phyloP scores from a whole-genome alignment of 441 rosid species.

The Caryocar brasiliense region DNA sequence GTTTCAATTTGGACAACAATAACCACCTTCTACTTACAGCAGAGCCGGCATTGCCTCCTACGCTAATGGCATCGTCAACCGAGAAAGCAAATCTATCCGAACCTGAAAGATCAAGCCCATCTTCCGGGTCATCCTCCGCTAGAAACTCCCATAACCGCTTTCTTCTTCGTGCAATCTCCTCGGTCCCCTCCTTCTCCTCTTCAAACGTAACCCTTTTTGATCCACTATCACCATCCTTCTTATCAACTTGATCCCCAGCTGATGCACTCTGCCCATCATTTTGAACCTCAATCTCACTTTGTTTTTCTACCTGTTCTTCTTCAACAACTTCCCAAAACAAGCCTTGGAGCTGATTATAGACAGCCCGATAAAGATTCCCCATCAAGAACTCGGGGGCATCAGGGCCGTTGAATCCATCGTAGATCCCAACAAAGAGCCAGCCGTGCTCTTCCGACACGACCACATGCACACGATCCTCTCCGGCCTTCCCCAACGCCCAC shows the following conservation, averaged over 20 bases:
- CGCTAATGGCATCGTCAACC: slow-evolving; percentile 70
- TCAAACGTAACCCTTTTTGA: slow-evolving; percentile 49
- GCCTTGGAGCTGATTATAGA: slow-evolving; percentile 71
- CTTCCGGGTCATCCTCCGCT: slow-evolving; percentile 69
- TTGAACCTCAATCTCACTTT: slow-evolving; percentile 9
- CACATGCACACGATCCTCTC: slow-evolving; percentile 92
- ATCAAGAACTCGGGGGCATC: slow-evolving; percentile 94
- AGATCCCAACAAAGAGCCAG: slow-evolving; percentile 91
- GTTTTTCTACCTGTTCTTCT: too few relatives aligned
- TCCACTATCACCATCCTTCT: slow-evolving; percentile 25
- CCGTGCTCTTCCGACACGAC: slow-evolving; percentile 96
- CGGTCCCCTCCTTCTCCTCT: slow-evolving; percentile 47
- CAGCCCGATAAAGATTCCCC: slow-evolving; percentile 90
- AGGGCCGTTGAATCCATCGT: slow-evolving; percentile 90
- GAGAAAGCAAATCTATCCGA: slow-evolving; percentile 88
- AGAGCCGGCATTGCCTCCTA: slow-evolving; percentile 51
- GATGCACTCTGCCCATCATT: not conserved
- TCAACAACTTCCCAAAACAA: slow-evolving; percentile 87
- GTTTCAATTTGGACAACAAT: slow-evolving; percentile 70
- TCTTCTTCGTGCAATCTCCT: slow-evolving; percentile 34
- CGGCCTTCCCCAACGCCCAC: slow-evolving; percentile 96
- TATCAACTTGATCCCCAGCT: not conserved
- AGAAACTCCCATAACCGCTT: slow-evolving; percentile 74
- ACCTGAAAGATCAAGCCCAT: slow-evolving; percentile 91
- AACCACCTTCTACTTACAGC: slow-evolving; percentile 74